A percentile compares a stretch with the other conserved stretches of the same genome.
phyloP scores from a whole-genome alignment of 768 basidiomycete genomes.

The Pleurotus eryngii region DNA sequence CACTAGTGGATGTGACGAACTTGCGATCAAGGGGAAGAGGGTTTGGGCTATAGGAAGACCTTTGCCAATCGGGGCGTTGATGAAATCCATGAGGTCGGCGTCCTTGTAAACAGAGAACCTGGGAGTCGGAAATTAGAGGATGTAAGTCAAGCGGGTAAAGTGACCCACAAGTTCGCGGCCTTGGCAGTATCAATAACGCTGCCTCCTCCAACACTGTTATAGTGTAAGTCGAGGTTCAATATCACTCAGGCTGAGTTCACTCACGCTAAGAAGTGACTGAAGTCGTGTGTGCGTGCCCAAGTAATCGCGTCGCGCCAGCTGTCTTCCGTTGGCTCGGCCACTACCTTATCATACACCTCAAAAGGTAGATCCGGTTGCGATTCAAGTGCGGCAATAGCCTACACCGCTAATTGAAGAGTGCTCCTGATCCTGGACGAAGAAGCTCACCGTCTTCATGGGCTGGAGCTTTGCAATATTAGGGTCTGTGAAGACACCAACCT shows the following conservation, averaged over 20 bases:
- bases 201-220: constrained; percentile 77
- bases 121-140: background rate
- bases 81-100: constrained; percentile 91
- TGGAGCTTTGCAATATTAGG: constrained; percentile 75
- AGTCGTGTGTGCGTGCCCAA: constrained; percentile 83
- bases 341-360: constrained; percentile 76
- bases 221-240: too few species aligned
- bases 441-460: constrained; percentile 76
- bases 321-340: constrained; percentile 89
- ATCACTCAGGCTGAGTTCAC: constrained; percentile 19
- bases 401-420: background rate
- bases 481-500: constrained; percentile 96
- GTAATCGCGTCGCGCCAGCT: constrained; percentile 86
- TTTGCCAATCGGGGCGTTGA: constrained; percentile 94
- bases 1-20: constrained; percentile 4
- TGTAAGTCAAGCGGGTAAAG: background rate
- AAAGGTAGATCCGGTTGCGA: constrained; percentile 73
- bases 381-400: constrained; percentile 82
- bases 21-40: constrained; percentile 80
- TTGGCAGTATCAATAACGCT: constrained; percentile 96
- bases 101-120: constrained; percentile 92
- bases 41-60: constrained; percentile 76
- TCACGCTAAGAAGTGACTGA: constrained; percentile 91
- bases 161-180: constrained; percentile 78
- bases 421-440: constrained; percentile 1